A percentile compares a stretch with the other conserved stretches of the same genome.
Evolutionary conservation across 768 basidiomycete species (phyloP).

Genomic region (Chalciporus sphaerocephalus): DNA sequence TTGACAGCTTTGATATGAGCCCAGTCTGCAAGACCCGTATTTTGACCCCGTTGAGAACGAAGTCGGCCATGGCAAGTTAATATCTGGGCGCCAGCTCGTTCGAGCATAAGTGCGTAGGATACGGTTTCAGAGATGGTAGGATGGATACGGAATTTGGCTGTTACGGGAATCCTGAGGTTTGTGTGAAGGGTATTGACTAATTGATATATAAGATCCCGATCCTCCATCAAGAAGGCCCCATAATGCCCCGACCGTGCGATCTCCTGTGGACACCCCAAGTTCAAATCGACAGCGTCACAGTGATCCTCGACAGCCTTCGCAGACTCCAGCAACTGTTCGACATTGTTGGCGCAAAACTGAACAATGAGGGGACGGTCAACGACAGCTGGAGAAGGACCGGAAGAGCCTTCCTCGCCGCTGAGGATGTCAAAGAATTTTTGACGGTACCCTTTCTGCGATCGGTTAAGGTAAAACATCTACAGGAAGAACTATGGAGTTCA

Average conservation of each 20-base stretch:
- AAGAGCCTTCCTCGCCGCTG: constrained; percentile 78
- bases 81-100: constrained; percentile 91
- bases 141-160: constrained; percentile 94
- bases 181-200: constrained; percentile 83
- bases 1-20: constrained; percentile 88
- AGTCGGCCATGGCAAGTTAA: constrained; percentile 90
- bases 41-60: constrained; percentile 88
- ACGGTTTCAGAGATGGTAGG: constrained; percentile 82
- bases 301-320: constrained; percentile 71
- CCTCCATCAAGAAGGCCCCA: constrained; percentile 89
- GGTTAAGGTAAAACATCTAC: constrained; percentile 59
- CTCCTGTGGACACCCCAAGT: constrained; percentile 92
- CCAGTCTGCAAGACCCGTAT: constrained; percentile 84
- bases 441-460: constrained; percentile 42
- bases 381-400: constrained; percentile 21
- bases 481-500: background rate
- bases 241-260: constrained; percentile 87
- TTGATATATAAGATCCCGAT: constrained; percentile 83
- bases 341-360: constrained; percentile 93
- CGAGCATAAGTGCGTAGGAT: constrained; percentile 93
- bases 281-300: constrained; percentile 94
- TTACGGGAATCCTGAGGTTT: constrained; percentile 87
- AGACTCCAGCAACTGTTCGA: constrained; percentile 69
- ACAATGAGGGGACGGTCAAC: constrained; percentile 80
- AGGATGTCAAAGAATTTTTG: constrained; percentile 64